These are phyloP conservation scores for Eucalyptus polybractea DNA, from an alignment of 345 rosid species.

Conservation along the genomic window DNA sequence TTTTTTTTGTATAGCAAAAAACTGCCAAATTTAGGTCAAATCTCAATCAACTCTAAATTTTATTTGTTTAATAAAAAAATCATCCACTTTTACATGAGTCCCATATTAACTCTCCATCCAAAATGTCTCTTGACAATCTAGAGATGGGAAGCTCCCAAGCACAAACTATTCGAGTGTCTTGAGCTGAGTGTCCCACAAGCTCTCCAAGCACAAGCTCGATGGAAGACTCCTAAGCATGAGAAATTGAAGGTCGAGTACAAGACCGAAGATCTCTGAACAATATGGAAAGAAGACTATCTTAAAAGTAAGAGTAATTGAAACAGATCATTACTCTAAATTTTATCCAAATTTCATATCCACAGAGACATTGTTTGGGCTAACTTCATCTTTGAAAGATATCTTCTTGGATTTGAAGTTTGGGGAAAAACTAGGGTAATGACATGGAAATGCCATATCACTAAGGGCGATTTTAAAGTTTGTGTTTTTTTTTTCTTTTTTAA, in stretches of 20 bases:
- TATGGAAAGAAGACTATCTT: background rate
- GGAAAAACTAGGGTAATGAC: background rate
- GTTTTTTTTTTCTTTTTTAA: too few relatives aligned
- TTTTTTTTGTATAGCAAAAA: too few relatives aligned
- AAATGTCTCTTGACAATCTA: background rate
- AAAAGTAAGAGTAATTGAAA: too few relatives aligned
- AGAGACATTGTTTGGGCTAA: too few relatives aligned
- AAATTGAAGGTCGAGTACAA: fast-evolving
- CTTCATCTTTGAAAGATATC: too few relatives aligned
- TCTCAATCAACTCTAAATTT: background rate
- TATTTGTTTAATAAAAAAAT: background rate
- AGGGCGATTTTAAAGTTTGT: background rate
- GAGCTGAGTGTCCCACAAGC: fast-evolving
- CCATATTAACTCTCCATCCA: background rate
- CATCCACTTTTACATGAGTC: background rate
- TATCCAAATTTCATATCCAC: background rate
- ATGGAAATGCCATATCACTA: background rate
- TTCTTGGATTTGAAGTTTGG: background rate
- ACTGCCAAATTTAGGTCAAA: fast-evolving
- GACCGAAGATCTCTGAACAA: background rate
- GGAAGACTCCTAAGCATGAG: background rate
- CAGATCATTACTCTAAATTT: too few relatives aligned
- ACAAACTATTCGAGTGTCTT: background rate
- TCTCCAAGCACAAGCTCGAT: background rate
- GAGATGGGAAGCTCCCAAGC: fast-evolving